Evolutionary conservation across 2,329 filamentous ascomycete genomes (phyloP), one percentile per base, ranked within the genome.

Genomic region (Aspergillus jensenii): DNA sequence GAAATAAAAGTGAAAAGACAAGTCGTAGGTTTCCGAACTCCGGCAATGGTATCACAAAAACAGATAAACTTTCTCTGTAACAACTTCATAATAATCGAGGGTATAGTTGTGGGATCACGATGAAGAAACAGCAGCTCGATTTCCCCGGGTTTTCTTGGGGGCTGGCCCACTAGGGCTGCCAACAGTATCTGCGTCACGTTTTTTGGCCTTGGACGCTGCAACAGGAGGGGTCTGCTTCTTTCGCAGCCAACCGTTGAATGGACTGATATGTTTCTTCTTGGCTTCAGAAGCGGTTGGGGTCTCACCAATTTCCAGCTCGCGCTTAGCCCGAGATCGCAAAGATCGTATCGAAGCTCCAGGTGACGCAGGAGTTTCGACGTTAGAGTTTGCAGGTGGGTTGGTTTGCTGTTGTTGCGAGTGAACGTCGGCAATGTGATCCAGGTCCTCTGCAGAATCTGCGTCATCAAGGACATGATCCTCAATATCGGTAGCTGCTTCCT

Each of bases 401-500:
- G 63, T 59, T 31, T 60, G 62, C 35, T 60, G 59, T 19, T 68
- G 65, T 19, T 62, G 55, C 49, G 58, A 56, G 11, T 64, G 52
- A 19, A 53, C 25, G 46, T 66, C 61, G 40, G 52, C 49, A 14
- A 59, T 46, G 35, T 58, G 54, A 44, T 67, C 52, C 45, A 67
- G 54, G 7, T 46, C 56, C 3, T 63, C 60, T 15, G 65, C 64
- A 23, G 51, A 54, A 5, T 59, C 60, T 23, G 64, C 62, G 31
- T 61, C 59, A 27, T 54, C 51, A 35, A 67, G 56, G 19, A 58
- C 59, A 27, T 69, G 61, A 33, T 76, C 74, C 59, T 85, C 83
- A 23, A 85, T 81, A 63, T 86, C 83, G 4, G 82, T 85, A 15
- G 78, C 66, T 1, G 79, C 81, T 70, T 85, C 84, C 66, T 82